Evolutionary conservation across 345 rosid genomes (phyloP), one percentile per base, ranked within the genome.

Genomic region (Camelina laxa): DNA sequence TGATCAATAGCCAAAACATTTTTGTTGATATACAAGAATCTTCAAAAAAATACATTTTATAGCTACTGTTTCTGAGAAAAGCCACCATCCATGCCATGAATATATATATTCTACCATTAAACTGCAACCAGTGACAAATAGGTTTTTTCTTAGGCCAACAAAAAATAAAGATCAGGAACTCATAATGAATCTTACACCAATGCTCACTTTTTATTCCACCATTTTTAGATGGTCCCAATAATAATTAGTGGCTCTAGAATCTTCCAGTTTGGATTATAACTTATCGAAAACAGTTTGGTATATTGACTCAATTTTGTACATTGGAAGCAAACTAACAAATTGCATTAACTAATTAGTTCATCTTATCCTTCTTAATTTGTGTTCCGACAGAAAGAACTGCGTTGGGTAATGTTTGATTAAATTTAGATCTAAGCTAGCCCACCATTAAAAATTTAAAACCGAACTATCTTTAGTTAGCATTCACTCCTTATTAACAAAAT

Each of bases 261-360:
- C 38, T 12, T 50, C 54, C 24, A 19, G 47, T 58, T 22, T 61
- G 48, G 79, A 4, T 61, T 75, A 24, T 7, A 62, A 44, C 50
- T 51, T 54, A 76, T 76, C 80, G 19, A 69, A 53, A 45, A 69
- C 65, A 62, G 60, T 69, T 75, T 19, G 35, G 70, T 35, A 13
- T 53, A 16, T 53, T 44, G 13, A 54, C 42, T 54, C 64, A 61
- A 16, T 41, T 17, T 53, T 69, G 30, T 54, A 53, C 27, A 20
- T 12, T 20, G 35, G 20, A 53, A 53, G 19, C 39, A 21, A 39
- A 51, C 5, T 19, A 67, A 17, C 16, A 12, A 27, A 21, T 27
- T 48, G 9, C 20, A 6, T 47, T 45, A 33, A 1, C 20, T 48
- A 48, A 13, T 49, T 50, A 59, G 36, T 30, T 67, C 22, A 10